Evolutionary conservation across 1,139 yeast genomes (phyloP), one percentile per base, ranked within the genome.

Genomic region (Debaryomycetaceae sp.): DNA sequence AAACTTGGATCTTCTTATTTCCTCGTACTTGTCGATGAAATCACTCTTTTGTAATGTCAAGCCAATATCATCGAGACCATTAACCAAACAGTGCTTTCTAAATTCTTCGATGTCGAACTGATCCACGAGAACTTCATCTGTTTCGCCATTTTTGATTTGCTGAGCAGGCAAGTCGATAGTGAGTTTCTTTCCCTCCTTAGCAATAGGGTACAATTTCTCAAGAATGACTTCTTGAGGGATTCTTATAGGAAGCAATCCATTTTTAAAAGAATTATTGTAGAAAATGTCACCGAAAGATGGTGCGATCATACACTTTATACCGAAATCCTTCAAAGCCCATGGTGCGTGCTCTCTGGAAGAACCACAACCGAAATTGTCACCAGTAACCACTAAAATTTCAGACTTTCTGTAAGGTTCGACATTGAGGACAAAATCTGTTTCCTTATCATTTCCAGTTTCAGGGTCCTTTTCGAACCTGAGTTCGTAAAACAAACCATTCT

Each of bases 301-400:
- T 4, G 98, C 98, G 65, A 92, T 89, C 60, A 92, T 86, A 48
- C 92, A 85, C 64, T 87, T 83, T 64, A 92, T 89, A 62, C 98
- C 98, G 57, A 92, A 92, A 67, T 92, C 98, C 57, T 88, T 91
- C 51, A 92, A 77, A 3, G 98, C 98, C 98, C 98, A 92, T 43
- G 98, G 98, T 17, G 98, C 98, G 58, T 92, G 98, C 65, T 92
- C 98, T 76, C 98, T 87, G 5, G 97, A 89, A 33, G 98, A 91
- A 55, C 98, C 98, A 73, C 98, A 92, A 50, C 98, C 98, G 61
- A 92, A 92, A 72, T 92, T 92, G 62, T 87, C 95, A 62, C 98
- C 98, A 37, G 95, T 83, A 46, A 91, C 96, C 51, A 91, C 85
- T 51, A 92, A 73, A 51, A 91, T 83, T 65, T 86, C 83, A 17